Percentiles rank a stretch among this genome's conserved stretches.
Evolutionary conservation across 2,329 filamentous ascomycete species (phyloP).

Genomic region (Pseudopyricularia cyperi): DNA sequence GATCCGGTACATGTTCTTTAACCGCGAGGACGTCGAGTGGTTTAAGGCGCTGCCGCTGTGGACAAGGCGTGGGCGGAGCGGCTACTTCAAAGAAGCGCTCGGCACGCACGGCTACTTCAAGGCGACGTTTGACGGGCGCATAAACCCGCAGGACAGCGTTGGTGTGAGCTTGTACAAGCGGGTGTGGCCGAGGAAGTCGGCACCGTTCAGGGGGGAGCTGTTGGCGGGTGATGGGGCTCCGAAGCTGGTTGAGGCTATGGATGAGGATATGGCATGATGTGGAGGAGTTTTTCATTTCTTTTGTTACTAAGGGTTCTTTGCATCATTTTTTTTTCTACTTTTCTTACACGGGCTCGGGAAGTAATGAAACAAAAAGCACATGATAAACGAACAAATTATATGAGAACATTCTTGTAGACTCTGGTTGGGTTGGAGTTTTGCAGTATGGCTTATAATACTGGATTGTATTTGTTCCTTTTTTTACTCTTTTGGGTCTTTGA

Average conservation of each 20-base stretch:
- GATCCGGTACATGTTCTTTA: conserved; percentile 99
- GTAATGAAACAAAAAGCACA: background rate
- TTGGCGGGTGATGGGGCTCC: conserved; percentile 13
- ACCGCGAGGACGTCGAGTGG: conserved; percentile 86
- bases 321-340: background rate
- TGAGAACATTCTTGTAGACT: background rate
- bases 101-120: conserved; percentile 99
- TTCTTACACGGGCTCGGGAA: background rate
- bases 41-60: conserved; percentile 94
- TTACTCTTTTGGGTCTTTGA: no score
- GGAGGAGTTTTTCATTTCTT: background rate
- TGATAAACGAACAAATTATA: background rate
- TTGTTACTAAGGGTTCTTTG: background rate
- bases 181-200: conserved; percentile 64
- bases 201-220: conserved; percentile 28
- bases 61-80: conserved; percentile 78
- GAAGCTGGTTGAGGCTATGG: conserved; percentile 18
- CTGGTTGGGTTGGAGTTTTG: background rate
- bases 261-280: conserved; percentile 17
- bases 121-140: conserved; percentile 89
- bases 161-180: conserved; percentile 83
- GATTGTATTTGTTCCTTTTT: background rate
- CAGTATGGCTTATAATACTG: background rate
- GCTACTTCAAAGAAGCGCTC: conserved; percentile 85
- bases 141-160: conserved; percentile 90